Evolutionary conservation across 108 stramenopile species (phyloP), one percentile per base, ranked within the genome.

Genomic region (Pseudonitzschia pungens): DNA sequence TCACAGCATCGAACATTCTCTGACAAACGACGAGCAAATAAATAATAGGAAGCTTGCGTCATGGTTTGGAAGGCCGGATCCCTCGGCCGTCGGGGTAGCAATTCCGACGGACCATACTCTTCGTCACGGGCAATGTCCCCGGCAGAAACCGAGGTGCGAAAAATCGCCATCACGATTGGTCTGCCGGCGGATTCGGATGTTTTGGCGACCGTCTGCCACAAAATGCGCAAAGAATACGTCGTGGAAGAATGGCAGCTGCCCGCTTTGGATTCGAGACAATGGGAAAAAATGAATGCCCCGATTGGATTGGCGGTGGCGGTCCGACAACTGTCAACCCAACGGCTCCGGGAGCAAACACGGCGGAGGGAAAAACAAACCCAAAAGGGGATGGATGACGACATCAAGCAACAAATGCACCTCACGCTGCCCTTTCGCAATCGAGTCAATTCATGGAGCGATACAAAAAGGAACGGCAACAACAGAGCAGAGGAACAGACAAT

Each of bases 181-280:
- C 32, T 63, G 20, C 7, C 12, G 21, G 45, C 42, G 21, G 66
- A 67, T 50, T 67, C 66, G 21, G 66, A 45, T 2, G 7, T 67
- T 9, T 29, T 67, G 43, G 27, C 22, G 43, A 57, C 24, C 55
- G 63, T 77, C 42, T 77, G 70, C 28, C 41, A 65, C 4, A 70
- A 45, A 22, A 54, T 77, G 69, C 27, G 36, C 28, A 24, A 66
- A n/a, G 70, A 77, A 51, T 77, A 36, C 44, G 54, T 77, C 21
- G 40, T 56, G 20, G 70, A 65, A 66, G 70, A 65, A 45, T 77
- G 76, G 76, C 76, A 77, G 70, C 42, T 77, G 2, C 24, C 67
- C 26, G 52, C 54, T 12, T 24, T 77, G 24, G 76, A 77, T 58
- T 48, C 60, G 16, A 33, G 40, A 15, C 59, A 77, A 43, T 77